Evolutionary conservation across 441 rosid genomes (phyloP), one percentile per base, ranked within the genome.

Genomic region (Omphalea diandra): DNA sequence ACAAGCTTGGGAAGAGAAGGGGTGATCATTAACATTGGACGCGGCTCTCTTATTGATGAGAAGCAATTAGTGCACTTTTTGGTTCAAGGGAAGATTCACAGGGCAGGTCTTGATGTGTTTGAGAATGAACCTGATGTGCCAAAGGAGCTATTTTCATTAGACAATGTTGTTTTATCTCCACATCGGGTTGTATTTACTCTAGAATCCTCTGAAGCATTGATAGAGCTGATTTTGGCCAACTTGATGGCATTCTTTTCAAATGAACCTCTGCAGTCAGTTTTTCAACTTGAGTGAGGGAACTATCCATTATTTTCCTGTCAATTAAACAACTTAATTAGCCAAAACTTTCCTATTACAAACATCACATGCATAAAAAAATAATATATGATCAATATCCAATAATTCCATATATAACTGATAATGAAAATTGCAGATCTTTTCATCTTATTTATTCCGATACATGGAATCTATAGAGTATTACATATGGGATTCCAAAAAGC

Each of bases 41-140:
- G 92, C 3, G 92, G 97, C 9, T 32, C 78, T 22, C 72, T 90
- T 41, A 72, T 90, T 52, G 82, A 90, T 49, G 92, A 90, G 83
- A 66, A 83, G 67, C 90, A 82, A 68, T 35, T 89, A 75, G 84
- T 86, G 12, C 70, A 56, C 44, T 76, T 80, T 68, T 62, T 85
- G 71, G 61, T 68, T 53, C 56, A 70, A 20, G 83, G 87, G 18
- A 77, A 82, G 71, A 75, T 87, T 7, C 73, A 76, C 18, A 90
- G 90, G 1, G 91, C 89, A 17, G 88, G 89, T 27, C 77, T 85
- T 65, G 91, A 87, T 72, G 91, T 87, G 76, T 85, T 83, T 36
- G 91, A 87, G 80, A 65, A 84, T 17, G 90, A 87, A 76, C 86
- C 88, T 20, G 20, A 55, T 65, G 88, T 87, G 72, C 86, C 87